Evolutionary conservation across 805 yeast species (phyloP).

Genomic region (Priceomyces haplophilus): DNA sequence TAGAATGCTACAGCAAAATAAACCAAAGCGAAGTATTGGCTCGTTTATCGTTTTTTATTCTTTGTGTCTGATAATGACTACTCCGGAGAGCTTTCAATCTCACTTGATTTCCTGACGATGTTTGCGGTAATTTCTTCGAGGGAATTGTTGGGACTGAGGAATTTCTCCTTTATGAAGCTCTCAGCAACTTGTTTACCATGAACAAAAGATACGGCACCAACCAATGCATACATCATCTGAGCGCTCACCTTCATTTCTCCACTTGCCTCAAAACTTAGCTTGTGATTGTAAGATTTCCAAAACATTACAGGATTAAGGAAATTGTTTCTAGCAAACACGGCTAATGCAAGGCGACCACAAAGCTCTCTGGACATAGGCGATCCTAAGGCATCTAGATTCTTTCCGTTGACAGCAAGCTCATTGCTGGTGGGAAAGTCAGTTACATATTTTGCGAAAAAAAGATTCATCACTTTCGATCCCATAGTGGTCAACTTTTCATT

Average conservation of each 20-base stretch:
- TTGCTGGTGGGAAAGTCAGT: slow-evolving; percentile 23
- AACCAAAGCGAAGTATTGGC: too few species aligned
- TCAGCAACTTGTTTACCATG: slow-evolving; percentile 62
- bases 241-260: slow-evolving; percentile 58
- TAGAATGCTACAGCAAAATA: too few species aligned
- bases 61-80: not conserved
- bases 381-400: slow-evolving; percentile 61
- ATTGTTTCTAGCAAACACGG: slow-evolving; percentile 48
- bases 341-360: slow-evolving; percentile 48
- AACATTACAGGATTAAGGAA: slow-evolving; percentile 55
- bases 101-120: slow-evolving; percentile 26
- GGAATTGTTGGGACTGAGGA: slow-evolving; percentile 31
- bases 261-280: slow-evolving; percentile 42
- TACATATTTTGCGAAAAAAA: slow-evolving; percentile 44
- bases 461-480: slow-evolving; percentile 63
- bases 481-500: slow-evolving; percentile 78
- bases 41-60: not conserved
- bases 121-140: slow-evolving; percentile 35
- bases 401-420: slow-evolving; percentile 41
- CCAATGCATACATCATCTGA: slow-evolving; percentile 55
- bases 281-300: slow-evolving; percentile 60
- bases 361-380: slow-evolving; percentile 50
- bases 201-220: slow-evolving; percentile 64
- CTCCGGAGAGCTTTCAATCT: not conserved
- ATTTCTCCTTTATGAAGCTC: slow-evolving; percentile 52